Base-by-base conservation (phyloP, 352 stramenopile genomes). In the Globisporangium iwayamae region DNA sequence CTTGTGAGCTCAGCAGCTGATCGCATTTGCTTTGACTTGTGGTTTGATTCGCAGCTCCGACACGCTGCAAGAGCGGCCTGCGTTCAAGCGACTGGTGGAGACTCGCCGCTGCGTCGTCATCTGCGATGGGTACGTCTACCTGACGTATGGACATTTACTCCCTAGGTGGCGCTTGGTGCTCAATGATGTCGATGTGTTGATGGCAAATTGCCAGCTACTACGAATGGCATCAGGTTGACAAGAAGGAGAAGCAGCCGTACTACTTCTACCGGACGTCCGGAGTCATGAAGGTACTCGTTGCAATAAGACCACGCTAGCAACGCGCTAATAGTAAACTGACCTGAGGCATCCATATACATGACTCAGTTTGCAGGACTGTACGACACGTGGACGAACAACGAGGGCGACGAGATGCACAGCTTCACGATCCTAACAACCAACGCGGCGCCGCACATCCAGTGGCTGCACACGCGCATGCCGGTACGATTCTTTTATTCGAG, bases 401-500 rank as follows among this genome's bases (percentile, higher is more conserved):
- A 81, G 7, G 87, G 88, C 36, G 79, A 92, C 5, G 45, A 70
- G 51, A 86, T 94, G 70, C 90, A 77, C 58, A 89, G 83, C 10
- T 97, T 89, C 59, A 94, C 88, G 4, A 94, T 97, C 22, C 72
- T 97, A 20, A 97, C 91, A 38, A 95, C 89, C 18, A 69, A 79
- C 3, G 71, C 89, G 14, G 66, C 85, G 5, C 65, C 87, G 1
- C 71, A 85, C 43, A 67, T 97, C 4, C 69, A 71, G 43, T 96
- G 87, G 87, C 69, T 97, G 56, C 91, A 97, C 70, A 88, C 83
- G 6, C 81, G 90, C 16, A 96, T 96, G 73, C 90, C 90, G 4
- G 85, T 93, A 71, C 32, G 67, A 4, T 10, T 41, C 25, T 28
- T 28, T 28, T 28, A 28, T 28, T 28, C 25, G 25, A 28, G 25